Percentiles rank a stretch among this genome's conserved stretches.
Conservation (phyloP, 208 protist genomes). For the Trypanosoma platydactyli region DNA sequence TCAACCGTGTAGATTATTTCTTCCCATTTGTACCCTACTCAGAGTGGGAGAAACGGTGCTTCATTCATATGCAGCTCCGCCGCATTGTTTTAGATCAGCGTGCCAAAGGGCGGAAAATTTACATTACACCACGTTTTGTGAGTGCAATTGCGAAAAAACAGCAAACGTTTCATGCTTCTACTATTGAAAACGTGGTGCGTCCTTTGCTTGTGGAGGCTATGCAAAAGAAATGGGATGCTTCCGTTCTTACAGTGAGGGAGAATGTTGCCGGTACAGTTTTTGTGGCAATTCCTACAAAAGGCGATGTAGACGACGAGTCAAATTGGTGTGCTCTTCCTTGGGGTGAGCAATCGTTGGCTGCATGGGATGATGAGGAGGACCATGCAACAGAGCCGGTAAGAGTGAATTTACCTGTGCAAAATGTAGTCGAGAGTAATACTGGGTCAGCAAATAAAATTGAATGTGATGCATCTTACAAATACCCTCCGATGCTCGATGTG, state of each 20-base stretch:
- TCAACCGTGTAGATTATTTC: constrained; percentile 85
- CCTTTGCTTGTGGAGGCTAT: constrained; percentile 62
- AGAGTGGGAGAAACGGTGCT: constrained; percentile 45
- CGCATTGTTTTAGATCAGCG: constrained; percentile 52
- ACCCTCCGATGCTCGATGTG: not conserved
- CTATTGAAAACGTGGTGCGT: constrained; percentile 67
- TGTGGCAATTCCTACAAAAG: constrained; percentile 13
- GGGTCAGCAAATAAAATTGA: not conserved
- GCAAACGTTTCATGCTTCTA: constrained; percentile 71
- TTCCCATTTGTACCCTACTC: constrained; percentile 84
- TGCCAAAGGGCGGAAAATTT: constrained; percentile 38
- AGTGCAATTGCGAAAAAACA: constrained; percentile 40
- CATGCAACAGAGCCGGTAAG: no score
- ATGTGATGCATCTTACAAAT: not conserved
- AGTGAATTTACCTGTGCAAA: not conserved
- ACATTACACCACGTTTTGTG: constrained; percentile 63
- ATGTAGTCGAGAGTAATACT: not conserved
- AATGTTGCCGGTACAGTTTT: constrained; percentile 16
- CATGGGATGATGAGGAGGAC: constrained; percentile 8
- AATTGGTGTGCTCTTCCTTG: constrained; percentile 17
- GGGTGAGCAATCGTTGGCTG: constrained; percentile 4
- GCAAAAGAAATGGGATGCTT: constrained; percentile 31
- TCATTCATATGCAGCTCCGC: constrained; percentile 71
- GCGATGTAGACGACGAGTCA: not conserved
- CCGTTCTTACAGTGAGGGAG: constrained; percentile 65